Conservation (phyloP, 106 monocot genomes). For the Posidonia australis region DNA sequence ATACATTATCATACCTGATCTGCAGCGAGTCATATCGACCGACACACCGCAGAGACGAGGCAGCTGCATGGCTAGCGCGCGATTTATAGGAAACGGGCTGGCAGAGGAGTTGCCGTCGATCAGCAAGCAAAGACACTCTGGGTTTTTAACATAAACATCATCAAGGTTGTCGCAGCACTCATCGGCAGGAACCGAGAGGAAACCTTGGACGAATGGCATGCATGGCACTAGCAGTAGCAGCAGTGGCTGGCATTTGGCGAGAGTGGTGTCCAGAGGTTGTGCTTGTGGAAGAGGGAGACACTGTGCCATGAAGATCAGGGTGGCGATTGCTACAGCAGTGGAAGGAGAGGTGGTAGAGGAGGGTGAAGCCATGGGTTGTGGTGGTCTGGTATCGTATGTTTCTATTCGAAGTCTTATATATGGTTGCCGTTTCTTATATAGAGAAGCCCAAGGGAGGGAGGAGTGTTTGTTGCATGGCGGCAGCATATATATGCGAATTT, state of each 20-base stretch:
- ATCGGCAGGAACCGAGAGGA: conserved; percentile 11
- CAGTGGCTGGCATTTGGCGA: conserved; percentile 9
- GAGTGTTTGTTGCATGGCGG: too few species aligned
- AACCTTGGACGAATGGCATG: conserved; percentile 29
- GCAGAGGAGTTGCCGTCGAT: conserved; percentile 10
- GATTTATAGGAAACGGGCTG: conserved; percentile 32
- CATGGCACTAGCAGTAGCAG: conserved; percentile 37
- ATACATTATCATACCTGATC: conserved; percentile 2
- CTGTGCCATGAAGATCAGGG: too few species aligned
- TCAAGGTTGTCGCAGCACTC: conserved; percentile 32
- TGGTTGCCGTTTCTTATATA: too few species aligned
- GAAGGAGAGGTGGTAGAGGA: too few species aligned
- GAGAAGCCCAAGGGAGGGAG: too few species aligned
- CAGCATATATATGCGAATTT: neutral
- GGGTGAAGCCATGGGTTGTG: too few species aligned
- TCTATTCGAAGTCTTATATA: too few species aligned
- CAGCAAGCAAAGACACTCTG: conserved; percentile 28
- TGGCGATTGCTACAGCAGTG: too few species aligned
- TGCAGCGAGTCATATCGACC: conserved; percentile 4
- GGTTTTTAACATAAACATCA: conserved; percentile 13
- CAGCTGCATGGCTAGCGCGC: conserved; percentile 22
- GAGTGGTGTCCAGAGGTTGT: neutral
- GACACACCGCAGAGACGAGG: conserved; percentile 32
- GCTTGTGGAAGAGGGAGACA: too few species aligned
- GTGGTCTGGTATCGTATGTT: neutral